Percentiles rank a stretch among this genome's conserved stretches.
These are phyloP conservation scores for Coemansia sp. DNA, from an alignment of 192 early-diverging fungal species.

Conservation along the genomic window DNA sequence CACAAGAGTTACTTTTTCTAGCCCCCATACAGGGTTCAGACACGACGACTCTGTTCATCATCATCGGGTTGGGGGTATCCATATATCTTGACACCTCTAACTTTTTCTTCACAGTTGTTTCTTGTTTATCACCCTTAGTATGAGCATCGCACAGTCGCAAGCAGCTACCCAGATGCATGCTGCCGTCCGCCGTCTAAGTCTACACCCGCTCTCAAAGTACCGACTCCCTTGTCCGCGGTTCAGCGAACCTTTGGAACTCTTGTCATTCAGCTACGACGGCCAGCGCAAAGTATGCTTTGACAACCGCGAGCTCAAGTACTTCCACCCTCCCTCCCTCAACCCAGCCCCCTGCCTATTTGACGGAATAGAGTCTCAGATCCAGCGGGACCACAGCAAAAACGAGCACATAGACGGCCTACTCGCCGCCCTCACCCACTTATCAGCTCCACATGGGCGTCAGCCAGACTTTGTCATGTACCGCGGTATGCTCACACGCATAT, in stretches of 20 bases:
- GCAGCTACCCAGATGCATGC: neutral
- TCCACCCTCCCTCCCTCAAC: slow-evolving; percentile 14
- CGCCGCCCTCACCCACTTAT: slow-evolving; percentile 56
- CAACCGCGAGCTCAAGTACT: slow-evolving; percentile 48
- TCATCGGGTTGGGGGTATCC: neutral
- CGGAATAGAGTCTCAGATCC: slow-evolving; percentile 70
- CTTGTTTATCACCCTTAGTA: neutral
- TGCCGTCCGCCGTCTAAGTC: neutral
- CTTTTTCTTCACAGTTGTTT: too few species aligned
- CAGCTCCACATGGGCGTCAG: slow-evolving; percentile 31
- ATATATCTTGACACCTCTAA: neutral
- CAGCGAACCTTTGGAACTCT: slow-evolving; percentile 65
- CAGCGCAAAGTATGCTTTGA: slow-evolving; percentile 63
- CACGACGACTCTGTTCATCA: neutral
- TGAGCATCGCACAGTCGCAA: neutral
- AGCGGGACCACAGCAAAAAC: slow-evolving; percentile 58
- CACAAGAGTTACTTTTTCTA: neutral
- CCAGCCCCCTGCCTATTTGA: slow-evolving; percentile 58
- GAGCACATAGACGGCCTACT: slow-evolving; percentile 87
- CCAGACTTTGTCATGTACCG: slow-evolving; percentile 69
- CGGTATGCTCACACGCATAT: slow-evolving; percentile 87
- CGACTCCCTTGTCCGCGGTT: slow-evolving; percentile 50
- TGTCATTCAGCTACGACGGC: slow-evolving; percentile 66
- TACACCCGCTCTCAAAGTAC: slow-evolving; percentile 48
- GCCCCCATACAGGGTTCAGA: neutral